phyloP scores from a whole-genome alignment of 192 early-diverging fungal species.

The Globomyces pollinis-pini region DNA sequence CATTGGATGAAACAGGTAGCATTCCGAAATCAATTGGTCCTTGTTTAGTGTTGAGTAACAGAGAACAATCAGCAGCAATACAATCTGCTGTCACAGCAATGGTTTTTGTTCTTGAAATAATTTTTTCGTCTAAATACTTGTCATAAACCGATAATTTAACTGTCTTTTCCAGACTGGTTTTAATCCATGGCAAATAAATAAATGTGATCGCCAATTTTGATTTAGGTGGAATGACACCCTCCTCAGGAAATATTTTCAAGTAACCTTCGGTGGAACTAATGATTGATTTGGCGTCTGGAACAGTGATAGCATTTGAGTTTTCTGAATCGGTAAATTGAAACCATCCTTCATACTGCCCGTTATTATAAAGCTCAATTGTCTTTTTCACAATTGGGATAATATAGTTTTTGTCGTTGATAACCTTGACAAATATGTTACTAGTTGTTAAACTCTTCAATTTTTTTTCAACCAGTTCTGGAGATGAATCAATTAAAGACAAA shows the following conservation, averaged over 20 bases:
- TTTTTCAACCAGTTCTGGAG: neutral
- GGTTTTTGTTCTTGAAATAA: neutral
- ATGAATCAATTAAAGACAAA: neutral
- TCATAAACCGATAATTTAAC: neutral
- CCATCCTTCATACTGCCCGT: neutral
- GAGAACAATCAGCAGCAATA: slow-evolving; percentile 16
- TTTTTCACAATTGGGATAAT: neutral
- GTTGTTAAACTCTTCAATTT: neutral
- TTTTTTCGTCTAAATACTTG: neutral
- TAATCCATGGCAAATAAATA: neutral
- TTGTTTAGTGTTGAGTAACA: slow-evolving; percentile 31
- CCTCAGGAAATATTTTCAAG: neutral
- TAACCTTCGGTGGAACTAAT: neutral
- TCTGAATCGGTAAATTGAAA: neutral
- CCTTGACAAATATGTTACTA: neutral
- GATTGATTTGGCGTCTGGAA: slow-evolving; percentile 1
- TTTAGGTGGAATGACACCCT: neutral
- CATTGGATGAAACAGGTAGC: slow-evolving; percentile 18
- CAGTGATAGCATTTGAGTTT: neutral
- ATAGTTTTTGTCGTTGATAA: neutral
- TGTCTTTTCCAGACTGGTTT: neutral
- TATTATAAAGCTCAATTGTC: neutral
- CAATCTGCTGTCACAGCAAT: neutral
- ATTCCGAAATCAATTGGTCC: slow-evolving; percentile 37
- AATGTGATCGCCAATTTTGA: neutral